These are phyloP conservation scores for Termitomyces sp. DNA, from an alignment of 768 basidiomycete species.

Conservation along the genomic window DNA sequence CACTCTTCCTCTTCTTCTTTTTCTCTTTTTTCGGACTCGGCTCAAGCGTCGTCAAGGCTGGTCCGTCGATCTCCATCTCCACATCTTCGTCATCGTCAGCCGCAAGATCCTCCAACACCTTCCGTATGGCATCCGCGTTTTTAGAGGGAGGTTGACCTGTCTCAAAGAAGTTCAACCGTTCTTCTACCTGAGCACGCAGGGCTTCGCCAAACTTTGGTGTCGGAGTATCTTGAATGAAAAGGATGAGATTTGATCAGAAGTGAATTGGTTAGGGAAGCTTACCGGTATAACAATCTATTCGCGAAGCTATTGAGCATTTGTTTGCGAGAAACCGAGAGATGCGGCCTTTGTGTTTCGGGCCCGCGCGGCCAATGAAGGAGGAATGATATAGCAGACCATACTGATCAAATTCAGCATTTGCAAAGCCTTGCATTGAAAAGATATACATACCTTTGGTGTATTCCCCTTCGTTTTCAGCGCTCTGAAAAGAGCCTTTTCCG, in stretches of 20 bases:
- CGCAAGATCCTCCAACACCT: constrained; percentile 75
- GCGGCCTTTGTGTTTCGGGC: constrained; percentile 91
- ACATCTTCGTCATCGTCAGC: constrained; percentile 49
- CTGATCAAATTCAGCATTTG: constrained; percentile 30
- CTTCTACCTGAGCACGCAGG: constrained; percentile 89
- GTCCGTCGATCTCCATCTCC: constrained; percentile 42
- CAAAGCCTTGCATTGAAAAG: not conserved
- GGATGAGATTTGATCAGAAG: not conserved
- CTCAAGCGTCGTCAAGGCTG: constrained; percentile 54
- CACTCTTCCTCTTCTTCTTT: constrained; percentile 65
- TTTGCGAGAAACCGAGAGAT: constrained; percentile 99
- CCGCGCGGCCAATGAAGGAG: constrained; percentile 92
- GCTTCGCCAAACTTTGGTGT: constrained; percentile 95
- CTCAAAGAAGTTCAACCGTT: constrained; percentile 92
- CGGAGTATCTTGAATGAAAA: constrained; percentile 55
- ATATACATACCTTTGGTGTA: constrained; percentile 74
- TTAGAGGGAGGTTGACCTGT: constrained; percentile 84
- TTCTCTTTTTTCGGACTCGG: constrained; percentile 54
- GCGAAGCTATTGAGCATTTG: constrained; percentile 95
- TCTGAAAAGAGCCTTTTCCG: constrained; percentile 96
- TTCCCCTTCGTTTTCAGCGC: constrained; percentile 99
- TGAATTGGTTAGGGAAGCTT: constrained; percentile 11
- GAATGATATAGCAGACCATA: constrained; percentile 98
- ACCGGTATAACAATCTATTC: constrained; percentile 95
- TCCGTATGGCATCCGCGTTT: constrained; percentile 88